Base-by-base conservation (phyloP, 2,329 filamentous ascomycete species). In the Ceratocystis ficicola region DNA sequence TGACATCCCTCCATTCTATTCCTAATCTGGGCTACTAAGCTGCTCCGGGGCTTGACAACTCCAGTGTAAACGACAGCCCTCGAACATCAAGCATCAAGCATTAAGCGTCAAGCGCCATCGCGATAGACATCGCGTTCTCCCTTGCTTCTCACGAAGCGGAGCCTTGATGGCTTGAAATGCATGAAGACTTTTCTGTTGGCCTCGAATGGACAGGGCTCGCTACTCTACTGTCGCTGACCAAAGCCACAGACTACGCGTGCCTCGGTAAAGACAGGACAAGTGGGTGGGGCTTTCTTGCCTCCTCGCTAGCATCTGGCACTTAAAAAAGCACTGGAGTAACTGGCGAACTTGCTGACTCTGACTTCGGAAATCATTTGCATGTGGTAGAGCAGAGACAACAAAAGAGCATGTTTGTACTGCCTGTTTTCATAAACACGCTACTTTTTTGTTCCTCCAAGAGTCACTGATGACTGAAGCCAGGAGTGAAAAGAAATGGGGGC, bases 1-100 rank as follows among this genome's bases (percentile, higher is more conserved):
- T 59, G 61, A 12, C 61, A 63, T 63, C 61, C 46, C 61, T 63
- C 61, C 61, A 63, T 63, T 63, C 61, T 63, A 48, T 63, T 63
- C 61, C 61, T 30, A 44, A 63, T 63, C 61, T 48, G 61, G 61
- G 61, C 61, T 44, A 44, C 61, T 63, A 63, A 63, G n/a, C 41
- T 25, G 10, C 20, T 17, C 61, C 7, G 48, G 36, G 61, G 61
- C 41, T 50, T 17, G 46, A 44, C 60, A 62, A 48, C 41, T 62
- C 30, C 28, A 44, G 6, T 17, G 4, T 30, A 28, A 48, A 63
- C 44, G 46, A 46, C 61, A 48, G 41, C 44, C 48, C 41, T 63
- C 12, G 7, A 8, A 7, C 44, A 32, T 63, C 44, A 32, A 36
- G 30, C 25, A 17, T 22, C 20, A 8, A 5, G 6, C 44, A 30